These are phyloP conservation scores for Phylloporus sp. DNA, from an alignment of 1,284 basidiomycete species.

Conservation along the genomic window DNA sequence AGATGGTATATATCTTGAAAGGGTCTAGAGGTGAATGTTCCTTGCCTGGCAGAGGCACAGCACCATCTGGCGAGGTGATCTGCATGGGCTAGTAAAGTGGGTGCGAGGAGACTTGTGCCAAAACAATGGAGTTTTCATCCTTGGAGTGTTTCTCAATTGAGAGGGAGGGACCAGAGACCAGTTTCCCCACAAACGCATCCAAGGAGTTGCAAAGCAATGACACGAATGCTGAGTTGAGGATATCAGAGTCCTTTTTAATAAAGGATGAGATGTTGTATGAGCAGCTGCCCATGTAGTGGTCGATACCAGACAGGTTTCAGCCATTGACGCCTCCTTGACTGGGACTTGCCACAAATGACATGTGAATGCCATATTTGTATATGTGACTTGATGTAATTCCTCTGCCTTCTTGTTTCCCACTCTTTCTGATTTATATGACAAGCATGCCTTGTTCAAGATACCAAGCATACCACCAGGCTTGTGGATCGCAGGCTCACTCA, in stretches of 20 bases:
- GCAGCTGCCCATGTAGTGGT: conserved; percentile 82
- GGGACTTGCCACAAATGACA: conserved; percentile 74
- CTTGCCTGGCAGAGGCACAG: conserved; percentile 42
- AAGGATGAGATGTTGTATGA: conserved; percentile 80
- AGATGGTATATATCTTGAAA: conserved; percentile 77
- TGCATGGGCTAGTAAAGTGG: conserved; percentile 63
- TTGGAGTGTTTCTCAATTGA: conserved; percentile 83
- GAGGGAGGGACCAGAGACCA: conserved; percentile 84
- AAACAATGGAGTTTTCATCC: conserved; percentile 82
- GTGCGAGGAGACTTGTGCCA: conserved; percentile 86
- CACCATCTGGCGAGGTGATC: conserved; percentile 40
- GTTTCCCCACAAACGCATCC: conserved; percentile 81
- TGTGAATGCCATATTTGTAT: conserved; percentile 74
- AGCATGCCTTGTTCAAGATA: conserved; percentile 72
- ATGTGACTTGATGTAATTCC: conserved; percentile 72
- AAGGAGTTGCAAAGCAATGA: conserved; percentile 73
- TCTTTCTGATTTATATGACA: conserved; percentile 78
- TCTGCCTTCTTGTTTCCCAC: conserved; percentile 74
- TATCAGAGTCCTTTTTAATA: conserved; percentile 82
- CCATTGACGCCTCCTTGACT: conserved; percentile 45
- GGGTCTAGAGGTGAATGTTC: conserved; percentile 64
- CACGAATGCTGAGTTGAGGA: conserved; percentile 89
- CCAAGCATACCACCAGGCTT: conserved; percentile 84
- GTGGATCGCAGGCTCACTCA: conserved; percentile 69
- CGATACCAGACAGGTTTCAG: conserved; percentile 75